phyloP scores from a whole-genome alignment of 371 early-diverging fungal genomes.

The Mortierella sp. region DNA sequence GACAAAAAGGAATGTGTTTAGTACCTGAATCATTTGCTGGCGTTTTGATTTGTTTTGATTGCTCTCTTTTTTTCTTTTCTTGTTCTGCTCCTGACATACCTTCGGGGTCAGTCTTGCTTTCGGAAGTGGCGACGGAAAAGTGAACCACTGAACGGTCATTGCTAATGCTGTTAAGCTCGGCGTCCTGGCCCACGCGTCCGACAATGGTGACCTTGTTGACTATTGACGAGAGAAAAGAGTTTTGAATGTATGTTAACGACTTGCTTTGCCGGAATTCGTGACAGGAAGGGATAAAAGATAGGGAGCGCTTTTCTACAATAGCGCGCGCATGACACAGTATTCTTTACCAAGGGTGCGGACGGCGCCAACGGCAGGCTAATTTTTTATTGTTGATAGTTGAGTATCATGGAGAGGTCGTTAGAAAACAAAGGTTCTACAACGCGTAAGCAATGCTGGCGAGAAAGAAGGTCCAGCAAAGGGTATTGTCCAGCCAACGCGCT shows the following conservation, averaged over 20 bases:
- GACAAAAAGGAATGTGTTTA: background rate
- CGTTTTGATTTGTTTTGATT: background rate
- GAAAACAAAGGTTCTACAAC: background rate
- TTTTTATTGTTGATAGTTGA: background rate
- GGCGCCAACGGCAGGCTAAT: constrained; percentile 44
- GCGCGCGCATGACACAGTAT: background rate
- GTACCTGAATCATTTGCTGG: background rate
- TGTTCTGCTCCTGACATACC: constrained; percentile 54
- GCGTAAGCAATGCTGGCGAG: too few species aligned
- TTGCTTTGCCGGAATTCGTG: background rate
- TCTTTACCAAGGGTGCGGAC: constrained; percentile 40
- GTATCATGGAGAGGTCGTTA: background rate
- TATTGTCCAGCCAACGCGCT: background rate
- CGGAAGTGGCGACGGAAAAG: constrained; percentile 74
- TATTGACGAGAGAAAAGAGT: constrained; percentile 1
- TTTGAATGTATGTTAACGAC: background rate
- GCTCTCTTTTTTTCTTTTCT: background rate
- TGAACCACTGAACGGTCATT: constrained; percentile 62
- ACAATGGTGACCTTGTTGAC: constrained; percentile 71
- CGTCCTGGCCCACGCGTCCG: constrained; percentile 70
- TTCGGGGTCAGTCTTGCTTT: constrained; percentile 67
- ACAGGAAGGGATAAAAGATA: background rate
- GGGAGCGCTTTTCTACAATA: too few species aligned
- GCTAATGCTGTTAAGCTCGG: constrained; percentile 54
- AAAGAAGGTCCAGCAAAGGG: too few species aligned